phyloP scores from a whole-genome alignment of 192 early-diverging fungal genomes.

The Allomyces macrogynus region DNA sequence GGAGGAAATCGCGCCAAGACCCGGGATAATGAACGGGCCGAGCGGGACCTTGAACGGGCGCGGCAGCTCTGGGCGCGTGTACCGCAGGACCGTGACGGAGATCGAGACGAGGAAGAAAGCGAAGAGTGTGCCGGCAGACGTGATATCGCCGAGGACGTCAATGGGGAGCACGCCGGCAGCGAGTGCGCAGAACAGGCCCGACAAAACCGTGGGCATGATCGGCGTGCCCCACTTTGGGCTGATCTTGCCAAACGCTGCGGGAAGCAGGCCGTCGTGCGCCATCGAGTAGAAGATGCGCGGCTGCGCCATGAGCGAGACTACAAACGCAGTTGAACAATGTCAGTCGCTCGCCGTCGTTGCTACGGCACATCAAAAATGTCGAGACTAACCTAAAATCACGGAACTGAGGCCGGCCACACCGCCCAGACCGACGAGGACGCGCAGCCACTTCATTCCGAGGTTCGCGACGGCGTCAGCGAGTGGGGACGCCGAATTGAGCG shows the following conservation, averaged over 20 bases:
- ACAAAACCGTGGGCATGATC: conserved; percentile 42
- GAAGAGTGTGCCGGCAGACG: conserved; percentile 63
- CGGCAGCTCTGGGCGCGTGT: conserved; percentile 43
- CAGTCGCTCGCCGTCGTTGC: too few species aligned
- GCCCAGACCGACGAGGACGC: neutral
- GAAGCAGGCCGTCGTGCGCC: conserved; percentile 69
- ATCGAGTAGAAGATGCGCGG: conserved; percentile 73
- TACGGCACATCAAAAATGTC: too few species aligned
- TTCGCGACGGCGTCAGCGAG: conserved; percentile 20
- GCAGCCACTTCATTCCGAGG: neutral
- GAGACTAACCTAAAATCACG: too few species aligned
- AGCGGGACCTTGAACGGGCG: conserved; percentile 51
- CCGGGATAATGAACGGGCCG: conserved; percentile 40
- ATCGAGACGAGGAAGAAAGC: conserved; percentile 68
- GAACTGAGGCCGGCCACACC: conserved; percentile 43
- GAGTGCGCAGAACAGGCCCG: conserved; percentile 27
- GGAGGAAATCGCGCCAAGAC: conserved; percentile 33
- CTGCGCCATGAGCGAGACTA: conserved; percentile 53
- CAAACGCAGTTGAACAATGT: conserved; percentile 61
- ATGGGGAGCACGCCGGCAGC: conserved; percentile 45
- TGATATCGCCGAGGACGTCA: conserved; percentile 65
- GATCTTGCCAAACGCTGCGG: conserved; percentile 41
- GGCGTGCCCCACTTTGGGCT: conserved; percentile 56
- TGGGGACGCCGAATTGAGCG: conserved; percentile 30
- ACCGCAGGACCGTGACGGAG: conserved; percentile 52